phyloP scores from a whole-genome alignment of 371 early-diverging fungal species.

The Apophysomyces ossiformis region DNA sequence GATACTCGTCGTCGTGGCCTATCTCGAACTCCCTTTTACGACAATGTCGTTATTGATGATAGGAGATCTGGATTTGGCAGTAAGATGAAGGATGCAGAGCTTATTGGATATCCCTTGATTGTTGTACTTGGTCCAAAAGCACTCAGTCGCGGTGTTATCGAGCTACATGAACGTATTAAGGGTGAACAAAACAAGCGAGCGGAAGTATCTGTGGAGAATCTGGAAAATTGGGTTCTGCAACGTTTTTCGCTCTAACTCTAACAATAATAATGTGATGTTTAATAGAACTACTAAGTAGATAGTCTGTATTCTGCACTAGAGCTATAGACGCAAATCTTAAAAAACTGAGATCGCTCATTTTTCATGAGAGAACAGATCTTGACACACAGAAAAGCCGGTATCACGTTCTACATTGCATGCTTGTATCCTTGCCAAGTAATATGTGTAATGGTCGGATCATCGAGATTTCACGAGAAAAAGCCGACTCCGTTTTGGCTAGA shows the following conservation, averaged over 20 bases:
- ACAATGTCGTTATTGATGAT: slow-evolving; percentile 56
- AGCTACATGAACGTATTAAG: slow-evolving; percentile 62
- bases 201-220: slow-evolving; percentile 24
- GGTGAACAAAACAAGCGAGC: slow-evolving; percentile 35
- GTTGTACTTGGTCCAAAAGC: slow-evolving; percentile 69
- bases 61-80: slow-evolving; percentile 64
- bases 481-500: too few relatives aligned
- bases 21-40: slow-evolving; percentile 3
- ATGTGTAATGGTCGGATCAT: too few relatives aligned
- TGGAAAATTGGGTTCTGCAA: slow-evolving; percentile 22
- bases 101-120: slow-evolving; percentile 76
- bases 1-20: slow-evolving; percentile 3
- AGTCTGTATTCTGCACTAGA: too few relatives aligned
- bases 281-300: background rate
- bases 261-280: background rate
- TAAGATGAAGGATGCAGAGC: slow-evolving; percentile 76
- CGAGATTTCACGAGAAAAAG: too few relatives aligned
- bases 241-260: background rate
- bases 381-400: too few relatives aligned
- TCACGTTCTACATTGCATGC: too few relatives aligned
- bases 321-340: too few relatives aligned
- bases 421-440: too few relatives aligned
- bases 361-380: too few relatives aligned
- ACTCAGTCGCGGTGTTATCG: slow-evolving; percentile 53
- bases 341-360: too few relatives aligned